A percentile compares a stretch with the other conserved stretches of the same genome.
Conservation (phyloP, 1,139 yeast genomes). For the Yamadazyma taylorii region DNA sequence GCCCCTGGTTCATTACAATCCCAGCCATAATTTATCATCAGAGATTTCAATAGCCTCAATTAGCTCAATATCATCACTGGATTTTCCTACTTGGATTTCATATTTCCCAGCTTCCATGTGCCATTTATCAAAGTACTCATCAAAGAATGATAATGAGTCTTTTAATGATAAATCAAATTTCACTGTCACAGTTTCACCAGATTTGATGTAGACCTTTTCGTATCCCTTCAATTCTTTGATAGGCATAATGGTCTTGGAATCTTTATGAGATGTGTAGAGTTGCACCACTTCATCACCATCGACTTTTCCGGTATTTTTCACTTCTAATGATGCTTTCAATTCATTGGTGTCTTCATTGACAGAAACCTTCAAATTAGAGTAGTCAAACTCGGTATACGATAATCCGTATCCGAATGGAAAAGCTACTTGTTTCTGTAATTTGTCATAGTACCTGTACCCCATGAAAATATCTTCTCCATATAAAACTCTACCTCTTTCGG, state of each 20-base stretch:
- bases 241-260: constrained; percentile 47
- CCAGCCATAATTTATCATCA: constrained; percentile 13
- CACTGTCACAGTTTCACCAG: constrained; percentile 39
- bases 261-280: constrained; percentile 39
- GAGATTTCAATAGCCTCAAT: constrained; percentile 34
- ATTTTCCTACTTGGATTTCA: constrained; percentile 41
- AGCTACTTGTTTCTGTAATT: constrained; percentile 41
- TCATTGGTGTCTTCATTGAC: constrained; percentile 14
- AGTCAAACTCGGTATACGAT: constrained; percentile 51
- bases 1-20: no score
- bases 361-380: constrained; percentile 16
- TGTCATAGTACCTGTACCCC: constrained; percentile 62
- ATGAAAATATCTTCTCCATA: constrained; percentile 60
- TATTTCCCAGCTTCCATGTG: constrained; percentile 15
- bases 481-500: constrained; percentile 49
- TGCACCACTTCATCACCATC: constrained; percentile 50
- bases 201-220: constrained; percentile 41
- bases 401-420: constrained; percentile 70
- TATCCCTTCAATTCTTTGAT: constrained; percentile 58
- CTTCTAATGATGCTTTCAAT: constrained; percentile 27
- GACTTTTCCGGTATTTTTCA: constrained; percentile 38
- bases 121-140: constrained; percentile 45
- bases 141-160: constrained; percentile 55
- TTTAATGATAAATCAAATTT: constrained; percentile 35
- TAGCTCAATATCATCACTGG: constrained; percentile 24